Evolutionary conservation across 768 basidiomycete species (phyloP), one percentile per base, ranked within the genome.

Genomic region (Phallus indusiatus): DNA sequence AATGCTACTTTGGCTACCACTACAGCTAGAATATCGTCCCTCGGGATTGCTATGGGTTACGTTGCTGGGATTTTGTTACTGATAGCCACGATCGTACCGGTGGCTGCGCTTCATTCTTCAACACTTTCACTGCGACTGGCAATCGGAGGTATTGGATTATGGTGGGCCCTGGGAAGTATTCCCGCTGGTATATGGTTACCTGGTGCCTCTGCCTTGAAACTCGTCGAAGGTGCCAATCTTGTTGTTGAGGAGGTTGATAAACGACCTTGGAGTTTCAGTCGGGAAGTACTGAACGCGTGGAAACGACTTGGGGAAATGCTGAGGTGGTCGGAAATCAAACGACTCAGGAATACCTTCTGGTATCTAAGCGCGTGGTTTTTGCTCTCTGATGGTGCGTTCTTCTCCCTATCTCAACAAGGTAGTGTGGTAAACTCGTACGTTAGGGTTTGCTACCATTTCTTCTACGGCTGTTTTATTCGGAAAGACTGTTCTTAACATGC

Each of bases 291-390:
- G 1, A 75, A 73, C 5, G 88, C 90, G 0, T 97, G 94, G 94
- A 77, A 74, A 55, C 73, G 86, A 21, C 76, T 98, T 0, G 84
- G 81, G 0, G 75, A 72, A 34, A 93, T 93, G 87, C 74, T 97
- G 20, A 76, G 75, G 1, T 85, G 82, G 77, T 73, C 72, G 8
- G 85, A 95, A 67, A 82, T 94, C 46, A 80, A 79, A 68, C 79
- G 80, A 55, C 75, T 97, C 16, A 78, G 80, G 33, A 86, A 92
- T 66, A 93, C 94, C 1, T 98, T 94, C 76, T 80, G 80, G 64
- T 97, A 91, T 65, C 84, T 97, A 47, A 81, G 85, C 5, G 92
- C 95, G 0, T 97, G 94, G 94, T 94, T 96, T 69, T 78, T 98
- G 12, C 81, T 98, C 21, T 91, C 89, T 1, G 94, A 98, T 66